Evolutionary conservation across 2,329 filamentous ascomycete species (phyloP).

Genomic region (Neofusicoccum sp.): DNA sequence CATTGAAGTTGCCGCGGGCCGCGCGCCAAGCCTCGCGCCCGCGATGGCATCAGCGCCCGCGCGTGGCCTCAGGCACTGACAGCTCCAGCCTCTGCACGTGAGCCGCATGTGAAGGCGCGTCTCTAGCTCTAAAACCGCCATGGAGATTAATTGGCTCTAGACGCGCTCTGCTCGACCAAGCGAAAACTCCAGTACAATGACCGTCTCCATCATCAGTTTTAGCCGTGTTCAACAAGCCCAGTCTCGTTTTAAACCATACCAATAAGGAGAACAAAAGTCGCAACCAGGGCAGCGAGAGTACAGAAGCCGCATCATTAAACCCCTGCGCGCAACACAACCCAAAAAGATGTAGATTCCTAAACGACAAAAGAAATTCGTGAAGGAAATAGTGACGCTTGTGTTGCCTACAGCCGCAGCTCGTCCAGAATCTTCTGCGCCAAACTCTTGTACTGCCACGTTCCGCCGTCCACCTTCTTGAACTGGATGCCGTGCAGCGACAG

Average conservation of each 20-base stretch:
- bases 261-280: neutral
- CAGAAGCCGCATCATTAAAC: constrained; percentile 7
- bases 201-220: constrained; percentile 5
- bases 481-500: constrained; percentile 92
- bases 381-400: neutral
- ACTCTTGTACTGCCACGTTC: constrained; percentile 98
- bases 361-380: constrained; percentile 1
- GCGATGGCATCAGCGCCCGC: constrained; percentile 1
- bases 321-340: neutral
- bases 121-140: constrained; percentile 2
- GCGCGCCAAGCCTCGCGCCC: neutral
- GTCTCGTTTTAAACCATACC: constrained; percentile 12
- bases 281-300: constrained; percentile 8
- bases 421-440: constrained; percentile 95
- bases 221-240: neutral
- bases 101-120: neutral
- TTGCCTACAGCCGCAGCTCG: constrained; percentile 70
- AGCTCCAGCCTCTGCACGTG: neutral
- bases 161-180: neutral
- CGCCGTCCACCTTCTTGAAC: constrained; percentile 93
- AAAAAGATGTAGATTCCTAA: neutral
- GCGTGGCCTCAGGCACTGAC: neutral
- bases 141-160: constrained; percentile 11
- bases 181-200: constrained; percentile 10
- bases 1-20: constrained; percentile 3